Conservation (phyloP, 202 grass and related monocot genomes). For the Zizania palustris region DNA sequence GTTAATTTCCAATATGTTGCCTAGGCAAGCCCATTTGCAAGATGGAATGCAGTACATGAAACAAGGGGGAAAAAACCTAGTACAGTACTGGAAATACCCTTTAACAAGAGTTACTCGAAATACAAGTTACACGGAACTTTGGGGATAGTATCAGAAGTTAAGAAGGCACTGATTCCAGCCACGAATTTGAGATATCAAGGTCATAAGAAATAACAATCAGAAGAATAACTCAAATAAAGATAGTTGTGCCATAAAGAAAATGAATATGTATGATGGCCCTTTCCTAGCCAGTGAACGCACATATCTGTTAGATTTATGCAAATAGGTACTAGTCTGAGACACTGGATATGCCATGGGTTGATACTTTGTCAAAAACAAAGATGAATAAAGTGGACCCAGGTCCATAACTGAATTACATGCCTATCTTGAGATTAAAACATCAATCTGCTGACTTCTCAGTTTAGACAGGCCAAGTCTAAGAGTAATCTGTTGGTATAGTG, state of each 20-base stretch:
- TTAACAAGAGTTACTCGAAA: no score
- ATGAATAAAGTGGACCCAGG: background rate
- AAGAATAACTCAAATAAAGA: background rate
- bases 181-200: background rate
- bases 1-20: no score
- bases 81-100: no score
- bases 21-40: no score
- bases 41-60: no score
- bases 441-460: background rate
- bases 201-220: background rate
- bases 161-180: background rate
- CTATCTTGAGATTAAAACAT: background rate
- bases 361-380: background rate
- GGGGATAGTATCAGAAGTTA: no score
- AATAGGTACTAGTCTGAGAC: background rate
- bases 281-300: background rate
- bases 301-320: background rate
- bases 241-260: background rate
- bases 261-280: background rate
- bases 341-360: background rate
- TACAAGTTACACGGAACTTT: no score
- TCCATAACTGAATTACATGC: background rate
- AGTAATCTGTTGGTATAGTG: background rate
- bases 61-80: no score
- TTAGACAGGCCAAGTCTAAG: background rate